Base-by-base conservation (phyloP, 257 asterid species). In the Petrea volubilis region DNA sequence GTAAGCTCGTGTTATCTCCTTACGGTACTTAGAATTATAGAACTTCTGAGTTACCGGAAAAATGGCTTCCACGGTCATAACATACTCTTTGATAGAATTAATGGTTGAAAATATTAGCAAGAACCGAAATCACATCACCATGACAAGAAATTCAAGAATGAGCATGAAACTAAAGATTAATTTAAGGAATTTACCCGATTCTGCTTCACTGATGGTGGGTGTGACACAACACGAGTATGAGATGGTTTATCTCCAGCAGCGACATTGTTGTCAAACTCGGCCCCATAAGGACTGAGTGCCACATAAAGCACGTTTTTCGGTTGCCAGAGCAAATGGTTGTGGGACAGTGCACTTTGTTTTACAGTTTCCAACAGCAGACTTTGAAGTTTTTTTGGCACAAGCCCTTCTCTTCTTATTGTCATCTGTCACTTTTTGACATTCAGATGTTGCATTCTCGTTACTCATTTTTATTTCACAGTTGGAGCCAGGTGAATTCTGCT, bases 241-340 rank as follows among this genome's bases (percentile, higher is more conserved):
- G 79, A 40, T 23, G 84, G 40, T 76, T 81, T 90, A 36, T 65
- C 81, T 47, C 68, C 79, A 64, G 70, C 63, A 60, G 21, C 67
- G 55, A 41, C 47, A n/a, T n/a, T n/a, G 71, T 72, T 76, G 51
- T 76, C 91, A 25, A 60, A 47, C 78, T 85, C 94, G 56, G 77
- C 72, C 20, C 81, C 92, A 49, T 74, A 31, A 23, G 83, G 78
- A 33, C 91, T n/a, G 92, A 17, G 65, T 59, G 56, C 91, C 97
- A 47, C 60, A 68, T 27, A 76, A 78, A 50, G 95, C 96, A 38
- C 96, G 97, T 74, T 87, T 91, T 71, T 86, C 96, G 36, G 96
- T 91, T 50, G 96, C 96, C 81, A 91, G 80, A 72, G 97, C 88
- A 81, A 91, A 91, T 13, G 97, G 97, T 79, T 81, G 95, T 1